Evolutionary conservation across 2,329 filamentous ascomycete genomes (phyloP).

Genomic region (Cryphonectria japonica): DNA sequence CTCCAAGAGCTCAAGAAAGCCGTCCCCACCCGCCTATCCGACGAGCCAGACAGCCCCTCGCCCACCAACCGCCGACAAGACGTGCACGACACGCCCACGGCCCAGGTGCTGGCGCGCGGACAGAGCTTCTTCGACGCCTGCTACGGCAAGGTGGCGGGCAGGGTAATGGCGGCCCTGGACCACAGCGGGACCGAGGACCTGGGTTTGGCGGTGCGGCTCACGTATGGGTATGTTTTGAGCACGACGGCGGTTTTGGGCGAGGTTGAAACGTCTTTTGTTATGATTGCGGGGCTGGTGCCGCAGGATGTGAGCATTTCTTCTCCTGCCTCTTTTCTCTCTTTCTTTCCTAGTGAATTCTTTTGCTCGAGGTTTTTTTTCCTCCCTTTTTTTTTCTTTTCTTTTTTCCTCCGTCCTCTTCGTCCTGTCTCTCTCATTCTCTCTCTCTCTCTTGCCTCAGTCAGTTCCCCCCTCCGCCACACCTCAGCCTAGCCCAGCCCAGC

Average conservation of each 20-base stretch:
- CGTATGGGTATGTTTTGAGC: slow-evolving; percentile 54
- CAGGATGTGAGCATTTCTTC: slow-evolving; percentile 47
- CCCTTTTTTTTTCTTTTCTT: neutral
- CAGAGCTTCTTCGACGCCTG: slow-evolving; percentile 51
- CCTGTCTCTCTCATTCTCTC: neutral
- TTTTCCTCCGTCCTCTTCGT: too few relatives aligned
- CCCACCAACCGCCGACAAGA: slow-evolving; percentile 46
- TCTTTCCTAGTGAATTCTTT: neutral
- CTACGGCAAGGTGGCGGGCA: slow-evolving; percentile 53
- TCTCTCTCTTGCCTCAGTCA: too few relatives aligned
- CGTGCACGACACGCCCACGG: slow-evolving; percentile 41
- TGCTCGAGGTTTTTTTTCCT: neutral
- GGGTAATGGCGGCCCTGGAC: slow-evolving; percentile 54
- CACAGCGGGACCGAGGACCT: slow-evolving; percentile 54
- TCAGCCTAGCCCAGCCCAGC: neutral
- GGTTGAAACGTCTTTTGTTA: slow-evolving; percentile 54
- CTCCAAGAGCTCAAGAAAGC: slow-evolving; percentile 48
- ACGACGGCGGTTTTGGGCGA: slow-evolving; percentile 50
- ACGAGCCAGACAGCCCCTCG: slow-evolving; percentile 41
- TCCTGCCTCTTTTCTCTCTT: neutral
- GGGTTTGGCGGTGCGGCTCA: slow-evolving; percentile 49
- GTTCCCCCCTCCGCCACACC: too few relatives aligned
- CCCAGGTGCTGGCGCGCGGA: slow-evolving; percentile 47
- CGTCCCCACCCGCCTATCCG: slow-evolving; percentile 47
- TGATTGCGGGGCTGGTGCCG: slow-evolving; percentile 54